These are phyloP conservation scores for Spirogloea muscicola DNA, from an alignment of 139 green algal genomes.

Conservation along the genomic window DNA sequence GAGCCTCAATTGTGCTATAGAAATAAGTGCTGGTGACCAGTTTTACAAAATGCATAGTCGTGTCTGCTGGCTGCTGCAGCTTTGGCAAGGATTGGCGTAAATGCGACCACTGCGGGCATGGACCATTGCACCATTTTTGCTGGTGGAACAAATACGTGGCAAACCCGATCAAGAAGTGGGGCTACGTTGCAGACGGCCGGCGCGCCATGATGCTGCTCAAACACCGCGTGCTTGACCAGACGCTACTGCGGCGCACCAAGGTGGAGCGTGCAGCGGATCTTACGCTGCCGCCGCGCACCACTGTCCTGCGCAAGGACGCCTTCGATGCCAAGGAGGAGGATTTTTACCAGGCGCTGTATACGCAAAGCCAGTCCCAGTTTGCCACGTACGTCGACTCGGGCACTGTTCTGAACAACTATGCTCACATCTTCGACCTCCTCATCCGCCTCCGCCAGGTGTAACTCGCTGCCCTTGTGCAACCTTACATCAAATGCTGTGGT, in stretches of 20 bases:
- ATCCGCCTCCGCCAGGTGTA: conserved; percentile 68
- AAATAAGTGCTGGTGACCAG: too few relatives aligned
- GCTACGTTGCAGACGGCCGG: conserved; percentile 59
- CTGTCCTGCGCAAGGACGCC: conserved; percentile 16
- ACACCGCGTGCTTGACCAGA: conserved; percentile 62
- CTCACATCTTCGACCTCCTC: conserved; percentile 93
- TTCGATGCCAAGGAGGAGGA: conserved; percentile 69
- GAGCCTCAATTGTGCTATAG: too few relatives aligned
- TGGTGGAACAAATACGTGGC: conserved; percentile 76
- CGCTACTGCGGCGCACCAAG: conserved; percentile 88
- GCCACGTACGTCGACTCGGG: conserved; percentile 50
- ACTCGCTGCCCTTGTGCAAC: too few relatives aligned
- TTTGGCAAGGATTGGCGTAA: conserved; percentile 52
- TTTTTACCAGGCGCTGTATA: conserved; percentile 89
- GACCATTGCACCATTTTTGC: conserved; percentile 69
- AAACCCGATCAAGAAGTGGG: conserved; percentile 75
- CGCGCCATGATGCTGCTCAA: conserved; percentile 70
- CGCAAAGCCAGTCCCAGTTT: conserved; percentile 74
- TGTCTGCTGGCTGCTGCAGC: conserved; percentile 14
- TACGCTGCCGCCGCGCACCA: conserved; percentile 74
- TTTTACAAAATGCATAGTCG: too few relatives aligned
- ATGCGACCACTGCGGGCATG: conserved; percentile 64
- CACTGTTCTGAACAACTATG: conserved; percentile 57
- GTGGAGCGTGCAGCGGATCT: conserved; percentile 84
- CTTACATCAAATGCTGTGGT: too few relatives aligned